Conservation (phyloP, 116 monocot genomes). For the Zostera marina region DNA sequence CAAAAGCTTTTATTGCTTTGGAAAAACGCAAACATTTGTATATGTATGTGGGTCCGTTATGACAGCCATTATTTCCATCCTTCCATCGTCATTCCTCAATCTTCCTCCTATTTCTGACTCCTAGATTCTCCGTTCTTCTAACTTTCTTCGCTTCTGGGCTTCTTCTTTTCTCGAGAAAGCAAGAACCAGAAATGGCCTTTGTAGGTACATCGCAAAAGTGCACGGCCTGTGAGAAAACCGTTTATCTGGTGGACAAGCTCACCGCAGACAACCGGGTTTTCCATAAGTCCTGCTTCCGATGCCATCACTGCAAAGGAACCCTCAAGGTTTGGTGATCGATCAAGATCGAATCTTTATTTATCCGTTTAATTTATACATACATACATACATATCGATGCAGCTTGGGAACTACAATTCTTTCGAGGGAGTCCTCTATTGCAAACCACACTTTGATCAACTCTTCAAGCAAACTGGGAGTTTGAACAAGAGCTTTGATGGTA, state of each 20-base stretch:
- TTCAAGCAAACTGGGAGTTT: slow-evolving; percentile 54
- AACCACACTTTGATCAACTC: slow-evolving; percentile 63
- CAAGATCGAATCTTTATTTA: too few species aligned
- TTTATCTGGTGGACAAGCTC: slow-evolving; percentile 49
- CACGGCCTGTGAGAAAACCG: slow-evolving; percentile 43
- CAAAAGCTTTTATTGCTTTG: too few species aligned
- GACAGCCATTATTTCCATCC: too few species aligned
- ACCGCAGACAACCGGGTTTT: slow-evolving; percentile 33
- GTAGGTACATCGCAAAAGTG: slow-evolving; percentile 50
- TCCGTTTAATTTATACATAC: too few species aligned
- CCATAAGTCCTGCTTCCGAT: slow-evolving; percentile 50
- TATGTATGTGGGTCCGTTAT: too few species aligned
- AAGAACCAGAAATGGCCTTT: slow-evolving; percentile 15
- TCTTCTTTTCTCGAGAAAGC: not conserved
- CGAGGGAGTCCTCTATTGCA: slow-evolving; percentile 55
- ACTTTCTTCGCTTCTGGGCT: not conserved
- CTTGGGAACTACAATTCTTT: slow-evolving; percentile 55
- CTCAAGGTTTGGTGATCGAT: too few species aligned
- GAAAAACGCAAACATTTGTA: too few species aligned
- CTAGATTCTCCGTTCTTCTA: not conserved
- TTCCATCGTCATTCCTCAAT: too few species aligned
- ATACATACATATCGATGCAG: too few species aligned
- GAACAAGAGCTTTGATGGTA: slow-evolving; percentile 63
- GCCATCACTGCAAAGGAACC: slow-evolving; percentile 57
- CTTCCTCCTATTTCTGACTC: too few species aligned